Base-by-base conservation (phyloP, 177 flowering plant species). In the Telopea speciosissima region DNA sequence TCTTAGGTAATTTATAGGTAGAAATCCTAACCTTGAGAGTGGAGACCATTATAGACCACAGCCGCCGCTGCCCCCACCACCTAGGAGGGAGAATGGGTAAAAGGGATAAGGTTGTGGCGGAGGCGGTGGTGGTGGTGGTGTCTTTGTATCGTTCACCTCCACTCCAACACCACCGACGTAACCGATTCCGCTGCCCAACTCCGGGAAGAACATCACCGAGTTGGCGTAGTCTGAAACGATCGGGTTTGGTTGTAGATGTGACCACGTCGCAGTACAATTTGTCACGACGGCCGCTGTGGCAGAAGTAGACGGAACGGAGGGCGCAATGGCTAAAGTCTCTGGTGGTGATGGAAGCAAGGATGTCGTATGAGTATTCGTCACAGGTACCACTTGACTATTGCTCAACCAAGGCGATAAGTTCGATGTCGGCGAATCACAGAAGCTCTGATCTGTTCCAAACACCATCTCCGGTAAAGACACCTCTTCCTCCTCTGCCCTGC, bases 11-110 rank as follows among this genome's bases (percentile, higher is more conserved):
- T 36, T 36, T 28, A 28, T 28, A n/a, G 31, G 31, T 2, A 28
- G 31, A 28, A 28, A 28, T 28, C 40, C 6, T 8, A 6, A 36
- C 40, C 8, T 36, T 36, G 40, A 36, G 8, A 36, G 40, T 36
- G 8, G 40, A 36, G 40, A 36, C 40, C 5, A 5, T 5, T 36
- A 36, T 5, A 36, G 9, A 6, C 40, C 40, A 36, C 9, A 85
- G 17, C 85, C 86, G 17, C 54, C 17, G 4, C 19, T 49, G 17
- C 54, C 54, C 14, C 54, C 54, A 62, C 86, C 85, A 17, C 78
- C 89, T 0, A 87, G 73, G 31, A 88, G 71, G 8, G 87, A 88
- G 76, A 87, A 88, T 1, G 90, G 93, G 78, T 87, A 85, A 78
- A 36, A 5, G 3, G 40, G 40, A 36, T 36, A 36, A 36, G 40